Evolutionary conservation across 179 eudicot species (phyloP), one percentile per base, ranked within the genome.

Genomic region (Amaranthus tricolor): DNA sequence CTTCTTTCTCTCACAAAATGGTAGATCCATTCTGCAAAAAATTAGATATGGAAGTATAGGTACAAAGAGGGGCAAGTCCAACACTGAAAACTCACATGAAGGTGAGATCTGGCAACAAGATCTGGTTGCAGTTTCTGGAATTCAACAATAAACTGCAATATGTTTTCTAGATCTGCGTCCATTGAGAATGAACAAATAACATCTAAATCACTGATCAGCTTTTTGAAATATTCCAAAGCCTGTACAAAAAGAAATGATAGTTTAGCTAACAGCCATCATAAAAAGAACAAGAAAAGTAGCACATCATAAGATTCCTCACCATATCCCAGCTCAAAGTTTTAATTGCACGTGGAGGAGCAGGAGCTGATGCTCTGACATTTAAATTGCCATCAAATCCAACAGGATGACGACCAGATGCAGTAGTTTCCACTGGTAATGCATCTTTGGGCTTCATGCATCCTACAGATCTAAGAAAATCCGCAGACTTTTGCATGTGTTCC

Each of bases 261-360:
- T 2, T 69, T 58, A 50, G 49, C 21, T 70, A 56, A 43, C 31
- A 74, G 74, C 45, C 70, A 48, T 61, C 55, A 54, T 16, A 31
- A 65, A 57, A 52, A 50, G 48, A 44, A 54, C 45, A 55, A 5
- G 47, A 48, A 64, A 47, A 73, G 63, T 45, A 44, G 16, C 50
- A 43, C 1, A 50, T 10, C 60, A 70, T 59, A 61, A 50, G 10
- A 55, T 54, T 49, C 48, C 86, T 81, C 72, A 93, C 99, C 96
- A 89, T 84, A 81, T 76, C 88, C 98, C 98, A 95, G 85, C 91
- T 87, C 61, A 93, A 85, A 66, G 89, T 85, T 85, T 84, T 86
- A 69, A 95, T 89, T 70, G 97, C 86, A 68, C 99, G 98, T 47
- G 99, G 99, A 67, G 99, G 99, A 81, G 91, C 86, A 70, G 98